These are phyloP conservation scores for Hypoxylon trugodes DNA, from an alignment of 495 filamentous ascomycete genomes.

Conservation along the genomic window DNA sequence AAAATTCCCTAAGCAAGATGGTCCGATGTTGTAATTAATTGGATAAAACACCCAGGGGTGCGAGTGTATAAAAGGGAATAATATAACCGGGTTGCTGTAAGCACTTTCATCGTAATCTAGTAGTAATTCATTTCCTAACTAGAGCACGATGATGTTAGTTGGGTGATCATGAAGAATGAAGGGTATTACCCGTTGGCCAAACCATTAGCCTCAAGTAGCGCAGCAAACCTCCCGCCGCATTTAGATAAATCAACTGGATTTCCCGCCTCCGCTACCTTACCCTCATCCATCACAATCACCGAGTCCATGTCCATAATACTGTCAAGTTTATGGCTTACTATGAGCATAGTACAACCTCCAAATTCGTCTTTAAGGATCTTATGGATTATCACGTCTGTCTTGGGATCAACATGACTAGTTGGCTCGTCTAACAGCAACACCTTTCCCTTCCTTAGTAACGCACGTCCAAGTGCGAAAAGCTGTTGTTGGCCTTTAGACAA, in stretches of 20 bases:
- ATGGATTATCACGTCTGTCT: neutral
- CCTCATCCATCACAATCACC: conserved; percentile 1
- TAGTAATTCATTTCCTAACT: no score
- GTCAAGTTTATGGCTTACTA: neutral
- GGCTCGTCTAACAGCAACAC: neutral
- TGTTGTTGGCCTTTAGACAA: neutral
- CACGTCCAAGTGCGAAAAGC: neutral
- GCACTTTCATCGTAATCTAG: no score
- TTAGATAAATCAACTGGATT: neutral
- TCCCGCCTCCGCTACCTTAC: neutral
- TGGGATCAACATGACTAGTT: neutral
- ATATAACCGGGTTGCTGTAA: no score
- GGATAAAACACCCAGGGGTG: no score
- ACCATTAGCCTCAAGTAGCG: neutral
- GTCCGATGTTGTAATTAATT: conserved; percentile 2
- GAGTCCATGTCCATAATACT: neutral
- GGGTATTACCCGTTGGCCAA: neutral
- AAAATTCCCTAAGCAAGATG: conserved; percentile 49
- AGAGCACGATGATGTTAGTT: no score
- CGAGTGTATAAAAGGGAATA: no score
- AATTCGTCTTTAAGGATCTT: neutral
- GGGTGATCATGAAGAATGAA: no score
- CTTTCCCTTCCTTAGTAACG: neutral
- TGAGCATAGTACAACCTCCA: neutral
- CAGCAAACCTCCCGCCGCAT: neutral